Evolutionary conservation across 768 basidiomycete genomes (phyloP), one percentile per base, ranked within the genome.

Genomic region (Nevesoporus exiguus): DNA sequence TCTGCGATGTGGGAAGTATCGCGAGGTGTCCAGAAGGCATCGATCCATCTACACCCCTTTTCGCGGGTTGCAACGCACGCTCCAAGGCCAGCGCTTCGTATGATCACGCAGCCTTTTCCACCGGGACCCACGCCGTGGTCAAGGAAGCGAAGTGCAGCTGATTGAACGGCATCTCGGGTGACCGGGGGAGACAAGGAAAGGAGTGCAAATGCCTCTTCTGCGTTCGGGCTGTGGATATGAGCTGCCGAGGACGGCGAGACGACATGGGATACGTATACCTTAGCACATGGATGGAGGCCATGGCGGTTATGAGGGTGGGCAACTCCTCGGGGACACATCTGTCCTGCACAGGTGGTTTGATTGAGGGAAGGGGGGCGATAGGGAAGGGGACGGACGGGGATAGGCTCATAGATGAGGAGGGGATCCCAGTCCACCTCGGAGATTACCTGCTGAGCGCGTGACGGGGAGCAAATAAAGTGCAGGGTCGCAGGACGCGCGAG

Each of bases 381-480:
- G 24, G 31, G 49, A 47, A 21, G 14, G 46, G 25, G 4, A 76
- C 83, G 52, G 46, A 92, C 91, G 53, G 91, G 92, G 58, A 93
- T 88, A 2, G 93, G 93, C 71, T 95, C 93, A 60, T 86, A 96
- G 40, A 94, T 82, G 2, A 81, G 77, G 42, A 73, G 73, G 5
- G 93, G 88, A 8, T 71, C 62, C 90, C 92, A 93, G 10, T 73
- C 65, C 13, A 88, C 77, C 66, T 94, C 86, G 33, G 79, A 76
- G 57, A 90, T 73, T 53, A 95, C 86, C 5, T 73, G 73, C 14
- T 74, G 67, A 5, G 90, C 90, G 40, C 93, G 80, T 2, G 74
- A 66, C 0, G 93, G 92, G 4, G 91, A 91, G 65, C 92, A 95
- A 21, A 93, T 84, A 61, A 93, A 93, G 69, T 97, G 93, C 40